These are phyloP conservation scores for Coemansia erecta DNA, from an alignment of 192 early-diverging fungal species.

Conservation along the genomic window DNA sequence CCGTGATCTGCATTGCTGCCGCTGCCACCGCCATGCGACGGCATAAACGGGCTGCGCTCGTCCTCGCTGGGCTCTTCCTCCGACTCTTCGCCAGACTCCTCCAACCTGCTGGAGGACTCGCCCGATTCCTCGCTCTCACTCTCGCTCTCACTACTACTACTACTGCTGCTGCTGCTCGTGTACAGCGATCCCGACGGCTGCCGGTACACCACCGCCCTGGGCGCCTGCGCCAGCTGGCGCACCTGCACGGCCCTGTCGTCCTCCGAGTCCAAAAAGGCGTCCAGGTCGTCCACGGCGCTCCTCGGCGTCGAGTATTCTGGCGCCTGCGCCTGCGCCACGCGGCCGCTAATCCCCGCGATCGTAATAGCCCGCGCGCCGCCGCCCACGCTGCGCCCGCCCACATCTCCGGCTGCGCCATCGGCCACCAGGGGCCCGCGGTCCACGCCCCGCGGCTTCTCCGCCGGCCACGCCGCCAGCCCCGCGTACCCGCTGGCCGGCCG, in stretches of 20 bases:
- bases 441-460: conserved; percentile 11
- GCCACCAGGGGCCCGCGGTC: conserved; percentile 20
- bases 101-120: too few species aligned
- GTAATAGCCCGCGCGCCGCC: conserved; percentile 21
- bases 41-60: conserved; percentile 11
- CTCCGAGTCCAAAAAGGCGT: conserved; percentile 44
- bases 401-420: not conserved
- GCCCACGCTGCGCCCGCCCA: conserved; percentile 1
- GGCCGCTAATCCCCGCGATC: conserved; percentile 46
- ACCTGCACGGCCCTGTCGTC: conserved; percentile 7
- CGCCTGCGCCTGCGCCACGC: conserved; percentile 15
- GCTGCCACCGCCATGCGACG: conserved; percentile 1
- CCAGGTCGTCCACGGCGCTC: conserved; percentile 39
- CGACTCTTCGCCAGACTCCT: not conserved
- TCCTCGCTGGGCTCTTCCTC: conserved; percentile 1
- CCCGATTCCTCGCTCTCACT: not conserved
- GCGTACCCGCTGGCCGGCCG: conserved; percentile 67
- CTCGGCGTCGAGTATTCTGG: conserved; percentile 42
- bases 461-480: conserved; percentile 78
- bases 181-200: conserved; percentile 18
- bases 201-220: conserved; percentile 24
- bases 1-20: too few species aligned
- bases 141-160: not conserved
- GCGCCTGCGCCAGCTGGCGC: not conserved
- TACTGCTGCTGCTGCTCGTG: conserved; percentile 1